These are phyloP conservation scores for Linnemannia zychae DNA, from an alignment of 192 early-diverging fungal species.

Conservation along the genomic window DNA sequence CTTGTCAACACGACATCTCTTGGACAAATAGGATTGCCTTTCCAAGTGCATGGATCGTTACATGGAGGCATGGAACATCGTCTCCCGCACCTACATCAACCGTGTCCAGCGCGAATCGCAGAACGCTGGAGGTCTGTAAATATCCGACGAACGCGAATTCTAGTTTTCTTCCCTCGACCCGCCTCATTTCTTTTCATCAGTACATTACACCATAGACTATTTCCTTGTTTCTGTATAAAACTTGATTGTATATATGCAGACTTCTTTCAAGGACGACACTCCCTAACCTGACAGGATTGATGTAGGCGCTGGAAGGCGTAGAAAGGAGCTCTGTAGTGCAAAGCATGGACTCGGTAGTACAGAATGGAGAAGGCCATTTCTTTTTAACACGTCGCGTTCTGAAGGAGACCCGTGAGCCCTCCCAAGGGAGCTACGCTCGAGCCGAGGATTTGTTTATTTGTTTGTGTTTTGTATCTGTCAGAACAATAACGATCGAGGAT, in stretches of 20 bases:
- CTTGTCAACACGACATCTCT: background rate
- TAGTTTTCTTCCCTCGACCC: background rate
- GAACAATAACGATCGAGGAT: background rate
- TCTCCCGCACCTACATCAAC: conserved; percentile 80
- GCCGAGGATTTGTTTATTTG: conserved; percentile 17
- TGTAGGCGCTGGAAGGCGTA: background rate
- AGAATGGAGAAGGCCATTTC: background rate
- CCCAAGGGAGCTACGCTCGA: background rate
- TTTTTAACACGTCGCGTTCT: background rate
- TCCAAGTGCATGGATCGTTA: conserved; percentile 90
- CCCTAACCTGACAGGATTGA: background rate
- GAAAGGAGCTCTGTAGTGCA: background rate
- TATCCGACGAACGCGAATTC: background rate
- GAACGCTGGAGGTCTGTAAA: conserved; percentile 54
- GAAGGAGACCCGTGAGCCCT: background rate
- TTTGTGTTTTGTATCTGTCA: background rate
- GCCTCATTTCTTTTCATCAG: background rate
- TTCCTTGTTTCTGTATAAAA: conserved; percentile 2
- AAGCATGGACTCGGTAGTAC: background rate
- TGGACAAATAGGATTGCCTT: conserved; percentile 69
- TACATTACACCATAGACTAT: background rate
- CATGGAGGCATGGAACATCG: conserved; percentile 90
- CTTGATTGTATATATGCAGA: background rate
- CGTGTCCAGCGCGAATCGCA: conserved; percentile 79
- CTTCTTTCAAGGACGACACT: background rate